phyloP scores from a whole-genome alignment of 2,329 filamentous ascomycete species.

The Colletotrichum tabaci region DNA sequence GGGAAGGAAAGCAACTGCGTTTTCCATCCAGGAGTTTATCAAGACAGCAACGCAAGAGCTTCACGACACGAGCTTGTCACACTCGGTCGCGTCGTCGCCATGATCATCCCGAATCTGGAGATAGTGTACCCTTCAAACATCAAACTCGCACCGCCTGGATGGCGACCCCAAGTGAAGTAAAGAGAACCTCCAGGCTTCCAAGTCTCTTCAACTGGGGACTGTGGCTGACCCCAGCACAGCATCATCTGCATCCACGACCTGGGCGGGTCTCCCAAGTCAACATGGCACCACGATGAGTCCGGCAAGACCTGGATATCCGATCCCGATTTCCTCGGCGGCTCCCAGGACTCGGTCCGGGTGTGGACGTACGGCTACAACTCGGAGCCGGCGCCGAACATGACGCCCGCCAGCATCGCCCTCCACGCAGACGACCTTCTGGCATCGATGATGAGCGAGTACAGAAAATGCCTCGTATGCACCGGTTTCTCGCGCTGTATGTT shows the following conservation, averaged over 20 bases:
- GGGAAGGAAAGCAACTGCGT: not conserved
- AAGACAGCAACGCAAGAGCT: not conserved
- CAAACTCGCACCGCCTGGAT: constrained; percentile 24
- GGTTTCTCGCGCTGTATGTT: not conserved
- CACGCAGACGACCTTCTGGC: constrained; percentile 46
- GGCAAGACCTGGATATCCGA: constrained; percentile 48
- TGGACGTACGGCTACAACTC: constrained; percentile 46
- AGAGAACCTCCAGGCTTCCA: not conserved
- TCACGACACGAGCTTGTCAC: not conserved
- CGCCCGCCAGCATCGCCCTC: constrained; percentile 45
- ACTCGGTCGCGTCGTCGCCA: not conserved
- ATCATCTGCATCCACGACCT: constrained; percentile 47
- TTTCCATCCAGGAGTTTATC: not conserved
- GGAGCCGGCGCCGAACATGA: constrained; percentile 46
- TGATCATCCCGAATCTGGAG: constrained; percentile 39
- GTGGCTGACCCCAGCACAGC: constrained; percentile 45
- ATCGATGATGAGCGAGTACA: constrained; percentile 20
- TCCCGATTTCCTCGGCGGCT: constrained; percentile 44
- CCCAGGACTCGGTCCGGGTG: constrained; percentile 43
- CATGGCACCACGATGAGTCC: constrained; percentile 46
- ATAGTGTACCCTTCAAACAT: constrained; percentile 32
- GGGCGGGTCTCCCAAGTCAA: constrained; percentile 41
- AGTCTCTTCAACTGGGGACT: not conserved
- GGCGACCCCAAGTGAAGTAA: constrained; percentile 31
- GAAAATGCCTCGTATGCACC: constrained; percentile 25